Evolutionary conservation across 106 monocot species (phyloP), one percentile per base, ranked within the genome.

Genomic region (Amphibolis antarctica): DNA sequence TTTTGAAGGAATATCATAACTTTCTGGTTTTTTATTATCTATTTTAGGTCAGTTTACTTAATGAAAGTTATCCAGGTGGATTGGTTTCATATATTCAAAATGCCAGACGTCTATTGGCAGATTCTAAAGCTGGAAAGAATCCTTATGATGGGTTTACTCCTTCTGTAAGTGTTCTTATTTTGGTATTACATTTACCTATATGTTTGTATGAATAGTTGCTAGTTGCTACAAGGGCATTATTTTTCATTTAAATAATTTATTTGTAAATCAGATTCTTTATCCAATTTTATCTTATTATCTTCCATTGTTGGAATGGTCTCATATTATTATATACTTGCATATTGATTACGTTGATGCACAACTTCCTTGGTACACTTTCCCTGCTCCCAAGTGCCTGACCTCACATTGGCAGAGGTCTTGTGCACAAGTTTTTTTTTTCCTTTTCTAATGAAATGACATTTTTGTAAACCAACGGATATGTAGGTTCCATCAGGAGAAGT

Each of bases 141-240:
- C 90, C 96, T 53, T 96, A 69, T 78, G 86, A 96, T 69, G 96
- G 96, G n/a, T 96, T 96, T 64, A 78, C 79, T 57, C 96, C 96
- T 72, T 90, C 96, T 44, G 86, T 74, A 46, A 66, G 63, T 69
- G 2, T 56, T 12, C 9, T 56, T 56, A 26, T 14, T 12, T 28
- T 56, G 22, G 15, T 27, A 56, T 26, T 28, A 25, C 56, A 56
- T 56, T 55, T 56, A 56, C 22, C 24, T 19, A 24, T 4, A 21
- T 10, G 53, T 54, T 54, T 10, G 10, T 54, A 24, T 1, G 11
- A 3, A 22, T 10, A 0, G 19, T 54, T 54, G 0, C 3, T 10
- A 0, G 19, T 54, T 54, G 0, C 3, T 1, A 1, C 53, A 54
- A 25, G 55, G 24, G 24, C 17, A 19, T 12, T 63, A 19, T 13